phyloP scores from a whole-genome alignment of 257 asterid species.

The Coffea canephora region DNA sequence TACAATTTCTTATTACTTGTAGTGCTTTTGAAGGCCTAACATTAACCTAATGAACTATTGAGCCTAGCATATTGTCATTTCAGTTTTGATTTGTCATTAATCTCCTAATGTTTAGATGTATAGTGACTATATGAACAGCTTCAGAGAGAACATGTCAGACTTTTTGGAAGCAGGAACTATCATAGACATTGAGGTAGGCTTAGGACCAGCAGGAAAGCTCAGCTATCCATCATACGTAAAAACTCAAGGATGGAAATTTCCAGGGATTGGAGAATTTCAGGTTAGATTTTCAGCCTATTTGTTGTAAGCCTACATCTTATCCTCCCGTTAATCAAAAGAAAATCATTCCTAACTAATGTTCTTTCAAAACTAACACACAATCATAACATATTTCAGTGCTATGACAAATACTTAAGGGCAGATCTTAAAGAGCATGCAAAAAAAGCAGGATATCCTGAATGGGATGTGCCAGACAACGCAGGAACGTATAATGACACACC shows the following conservation, averaged over 20 bases:
- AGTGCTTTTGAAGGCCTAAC: background rate
- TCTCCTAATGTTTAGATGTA: slow-evolving; percentile 44
- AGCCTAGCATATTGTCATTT: background rate
- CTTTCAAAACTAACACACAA: background rate
- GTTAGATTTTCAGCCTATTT: slow-evolving; percentile 22
- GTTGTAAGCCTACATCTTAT: background rate
- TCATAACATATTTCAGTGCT: slow-evolving; percentile 30
- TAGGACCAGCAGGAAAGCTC: slow-evolving; percentile 91
- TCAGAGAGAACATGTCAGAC: slow-evolving; percentile 61
- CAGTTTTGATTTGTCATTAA: background rate
- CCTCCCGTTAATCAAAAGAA: background rate
- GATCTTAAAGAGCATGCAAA: slow-evolving; percentile 33
- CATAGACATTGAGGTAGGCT: slow-evolving; percentile 77
- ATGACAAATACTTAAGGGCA: slow-evolving; percentile 33
- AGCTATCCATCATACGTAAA: slow-evolving; percentile 76
- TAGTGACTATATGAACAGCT: slow-evolving; percentile 72
- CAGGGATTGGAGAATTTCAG: slow-evolving; percentile 48
- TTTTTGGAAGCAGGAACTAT: slow-evolving; percentile 51
- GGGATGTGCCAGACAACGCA: slow-evolving; percentile 39
- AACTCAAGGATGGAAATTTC: slow-evolving; percentile 76
- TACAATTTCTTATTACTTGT: background rate
- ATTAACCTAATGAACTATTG: background rate
- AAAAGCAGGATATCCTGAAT: slow-evolving; percentile 36
- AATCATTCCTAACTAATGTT: background rate
- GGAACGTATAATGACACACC: slow-evolving; percentile 41